Evolutionary conservation across 2,329 filamentous ascomycete species (phyloP).

Genomic region (Emmonsiellopsis sp.): DNA sequence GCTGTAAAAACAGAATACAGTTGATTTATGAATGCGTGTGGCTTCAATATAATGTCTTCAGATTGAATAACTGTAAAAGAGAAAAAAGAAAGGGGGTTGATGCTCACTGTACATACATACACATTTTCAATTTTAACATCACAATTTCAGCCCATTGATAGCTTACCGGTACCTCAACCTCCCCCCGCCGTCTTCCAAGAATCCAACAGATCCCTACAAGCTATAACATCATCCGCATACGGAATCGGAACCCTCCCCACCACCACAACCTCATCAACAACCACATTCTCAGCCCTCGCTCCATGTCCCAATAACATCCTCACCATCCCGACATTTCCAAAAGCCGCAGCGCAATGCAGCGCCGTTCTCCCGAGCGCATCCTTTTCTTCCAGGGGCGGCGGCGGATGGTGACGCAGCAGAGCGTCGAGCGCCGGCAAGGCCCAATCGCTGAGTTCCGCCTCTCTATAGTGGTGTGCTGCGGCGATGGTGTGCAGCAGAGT

Average conservation of each 20-base stretch:
- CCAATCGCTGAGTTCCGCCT: background rate
- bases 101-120: too few relatives aligned
- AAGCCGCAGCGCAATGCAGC: background rate
- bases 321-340: background rate
- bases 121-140: too few relatives aligned
- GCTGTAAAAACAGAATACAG: too few relatives aligned
- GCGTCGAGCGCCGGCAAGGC: background rate
- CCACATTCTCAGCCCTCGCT: background rate
- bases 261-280: background rate
- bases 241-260: background rate
- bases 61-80: too few relatives aligned
- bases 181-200: too few relatives aligned
- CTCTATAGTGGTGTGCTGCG: background rate
- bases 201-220: too few relatives aligned
- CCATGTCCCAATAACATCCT: background rate
- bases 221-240: conserved; percentile 40
- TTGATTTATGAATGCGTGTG: too few relatives aligned
- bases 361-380: background rate
- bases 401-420: background rate
- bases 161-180: too few relatives aligned
- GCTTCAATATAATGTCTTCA: too few relatives aligned
- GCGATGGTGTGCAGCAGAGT: background rate
- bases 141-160: background rate
- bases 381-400: background rate
- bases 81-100: too few relatives aligned